Evolutionary conservation across 768 basidiomycete species (phyloP).

Genomic region (Polyporus arcularius): DNA sequence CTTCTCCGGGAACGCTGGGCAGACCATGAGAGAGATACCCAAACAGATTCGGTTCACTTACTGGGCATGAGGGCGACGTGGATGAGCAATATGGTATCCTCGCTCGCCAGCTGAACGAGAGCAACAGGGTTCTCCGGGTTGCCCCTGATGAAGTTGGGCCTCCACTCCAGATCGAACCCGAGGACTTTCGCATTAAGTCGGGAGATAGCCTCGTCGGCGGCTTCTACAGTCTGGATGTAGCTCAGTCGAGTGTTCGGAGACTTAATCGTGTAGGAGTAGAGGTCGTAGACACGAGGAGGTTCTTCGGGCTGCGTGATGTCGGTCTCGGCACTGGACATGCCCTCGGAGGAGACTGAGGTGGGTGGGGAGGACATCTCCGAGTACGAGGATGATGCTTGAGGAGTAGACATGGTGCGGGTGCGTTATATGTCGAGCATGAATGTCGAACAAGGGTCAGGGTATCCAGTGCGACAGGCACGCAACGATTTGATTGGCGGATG

Average conservation of each 20-base stretch:
- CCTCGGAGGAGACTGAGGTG: not conserved
- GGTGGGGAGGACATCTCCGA: not conserved
- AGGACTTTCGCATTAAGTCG: slow-evolving; percentile 25
- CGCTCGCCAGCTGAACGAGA: slow-evolving; percentile 69
- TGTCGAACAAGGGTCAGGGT: not conserved
- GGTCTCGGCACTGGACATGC: not conserved
- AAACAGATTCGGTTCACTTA: slow-evolving; percentile 19
- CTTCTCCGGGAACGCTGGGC: slow-evolving; percentile 28
- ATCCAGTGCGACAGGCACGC: not conserved
- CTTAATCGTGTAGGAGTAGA: slow-evolving; percentile 24
- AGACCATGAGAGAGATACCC: not conserved
- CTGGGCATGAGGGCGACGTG: slow-evolving; percentile 64
- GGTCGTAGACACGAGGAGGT: slow-evolving; percentile 13
- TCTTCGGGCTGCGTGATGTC: not conserved
- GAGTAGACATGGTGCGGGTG: not conserved
- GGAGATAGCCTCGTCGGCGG: slow-evolving; percentile 20
- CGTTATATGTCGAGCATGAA: slow-evolving; percentile 6
- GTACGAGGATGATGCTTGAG: not conserved
- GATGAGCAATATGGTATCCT: slow-evolving; percentile 56
- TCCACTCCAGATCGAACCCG: slow-evolving; percentile 85
- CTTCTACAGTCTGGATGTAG: slow-evolving; percentile 24
- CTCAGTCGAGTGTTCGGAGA: slow-evolving; percentile 23
- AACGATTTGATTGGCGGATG: not conserved
- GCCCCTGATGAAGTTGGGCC: slow-evolving; percentile 58
- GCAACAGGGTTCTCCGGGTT: slow-evolving; percentile 65